A percentile compares a stretch with the other conserved stretches of the same genome.
Conservation (phyloP, 768 basidiomycete species). For the Tubosaeta sp. region DNA sequence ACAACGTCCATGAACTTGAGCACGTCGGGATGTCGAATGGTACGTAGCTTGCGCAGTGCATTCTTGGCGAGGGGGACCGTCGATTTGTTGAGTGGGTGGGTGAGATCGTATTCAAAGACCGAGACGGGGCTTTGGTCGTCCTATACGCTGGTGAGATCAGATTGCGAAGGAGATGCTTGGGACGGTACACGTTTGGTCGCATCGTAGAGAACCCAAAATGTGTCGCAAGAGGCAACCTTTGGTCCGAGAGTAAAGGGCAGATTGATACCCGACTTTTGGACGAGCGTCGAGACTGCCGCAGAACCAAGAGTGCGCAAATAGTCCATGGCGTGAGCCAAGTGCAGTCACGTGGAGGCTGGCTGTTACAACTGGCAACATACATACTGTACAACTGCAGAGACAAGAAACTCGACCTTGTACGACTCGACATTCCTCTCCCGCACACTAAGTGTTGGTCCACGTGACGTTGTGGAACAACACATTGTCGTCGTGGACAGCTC, state of each 20-base stretch:
- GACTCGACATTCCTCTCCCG: not conserved
- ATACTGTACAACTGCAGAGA: not conserved
- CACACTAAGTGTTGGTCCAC: not conserved
- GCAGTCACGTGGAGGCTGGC: no score
- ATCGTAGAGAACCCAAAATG: constrained; percentile 83
- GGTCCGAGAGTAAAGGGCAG: constrained; percentile 82
- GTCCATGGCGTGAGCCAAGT: constrained; percentile 50
- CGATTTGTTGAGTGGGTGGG: constrained; percentile 52
- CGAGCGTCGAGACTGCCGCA: constrained; percentile 84
- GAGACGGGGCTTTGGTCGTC: constrained; percentile 86
- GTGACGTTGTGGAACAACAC: not conserved
- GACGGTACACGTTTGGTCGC: constrained; percentile 76
- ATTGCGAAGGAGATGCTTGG: constrained; percentile 3
- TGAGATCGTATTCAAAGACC: constrained; percentile 87
- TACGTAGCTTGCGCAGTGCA: constrained; percentile 82
- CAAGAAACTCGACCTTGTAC: not conserved
- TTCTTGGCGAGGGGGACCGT: constrained; percentile 80
- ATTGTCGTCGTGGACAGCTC: not conserved
- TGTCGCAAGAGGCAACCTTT: constrained; percentile 63
- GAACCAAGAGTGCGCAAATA: constrained; percentile 79
- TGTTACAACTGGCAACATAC: not conserved
- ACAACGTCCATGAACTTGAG: constrained; percentile 93
- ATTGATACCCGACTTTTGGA: constrained; percentile 88
- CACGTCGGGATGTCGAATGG: constrained; percentile 92
- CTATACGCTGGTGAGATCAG: constrained; percentile 39